A percentile compares a stretch with the other conserved stretches of the same genome.
Evolutionary conservation across 2,329 filamentous ascomycete genomes (phyloP).

Genomic region (Neonectria sp.): DNA sequence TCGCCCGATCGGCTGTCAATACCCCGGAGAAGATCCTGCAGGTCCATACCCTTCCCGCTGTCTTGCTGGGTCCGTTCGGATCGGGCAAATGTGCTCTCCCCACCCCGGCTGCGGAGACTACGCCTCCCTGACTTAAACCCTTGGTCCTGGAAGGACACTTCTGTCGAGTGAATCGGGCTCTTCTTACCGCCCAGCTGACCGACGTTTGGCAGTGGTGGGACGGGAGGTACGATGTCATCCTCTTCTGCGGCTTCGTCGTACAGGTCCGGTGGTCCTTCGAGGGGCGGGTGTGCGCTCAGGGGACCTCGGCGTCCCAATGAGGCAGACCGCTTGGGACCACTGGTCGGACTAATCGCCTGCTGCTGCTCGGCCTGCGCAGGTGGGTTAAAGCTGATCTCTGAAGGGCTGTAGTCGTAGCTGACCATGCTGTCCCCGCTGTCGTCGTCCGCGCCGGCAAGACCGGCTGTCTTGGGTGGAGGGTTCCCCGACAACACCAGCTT

Average conservation of each 20-base stretch:
- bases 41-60: conserved; percentile 57
- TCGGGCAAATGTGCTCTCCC: conserved; percentile 55
- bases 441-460: conserved; percentile 57
- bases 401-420: conserved; percentile 78
- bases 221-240: conserved; percentile 65
- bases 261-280: conserved; percentile 47
- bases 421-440: conserved; percentile 78
- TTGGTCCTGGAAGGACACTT: conserved; percentile 55
- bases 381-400: conserved; percentile 75
- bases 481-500: conserved; percentile 73
- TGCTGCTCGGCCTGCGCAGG: conserved; percentile 50
- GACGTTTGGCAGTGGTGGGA: conserved; percentile 67
- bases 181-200: conserved; percentile 50
- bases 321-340: conserved; percentile 49
- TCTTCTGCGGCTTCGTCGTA: conserved; percentile 51
- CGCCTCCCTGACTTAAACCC: conserved; percentile 53
- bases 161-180: conserved; percentile 44
- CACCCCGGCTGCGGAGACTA: conserved; percentile 60
- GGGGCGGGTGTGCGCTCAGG: conserved; percentile 60
- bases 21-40: conserved; percentile 64
- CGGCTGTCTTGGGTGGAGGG: conserved; percentile 55
- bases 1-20: conserved; percentile 66
- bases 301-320: conserved; percentile 59
- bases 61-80: conserved; percentile 54
- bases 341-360: conserved; percentile 49